Conservation (phyloP, 306 rosid species). For the Pterocarpus santalinus region DNA sequence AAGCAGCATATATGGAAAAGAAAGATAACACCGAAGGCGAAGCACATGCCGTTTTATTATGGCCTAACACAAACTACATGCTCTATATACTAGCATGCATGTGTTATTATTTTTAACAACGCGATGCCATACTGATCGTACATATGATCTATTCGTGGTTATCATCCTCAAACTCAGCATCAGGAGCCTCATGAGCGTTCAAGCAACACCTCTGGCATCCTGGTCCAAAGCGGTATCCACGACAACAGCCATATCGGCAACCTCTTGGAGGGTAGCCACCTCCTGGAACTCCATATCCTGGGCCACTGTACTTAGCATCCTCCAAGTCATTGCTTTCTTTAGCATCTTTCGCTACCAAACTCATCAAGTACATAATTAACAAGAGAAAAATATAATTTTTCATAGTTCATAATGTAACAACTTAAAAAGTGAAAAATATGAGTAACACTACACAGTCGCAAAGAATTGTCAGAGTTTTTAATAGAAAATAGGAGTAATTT, state of each 20-base stretch:
- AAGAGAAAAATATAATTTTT: neutral
- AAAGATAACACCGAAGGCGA: neutral
- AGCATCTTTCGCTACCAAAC: neutral
- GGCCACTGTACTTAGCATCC: neutral
- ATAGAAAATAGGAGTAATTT: no score
- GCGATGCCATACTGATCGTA: neutral
- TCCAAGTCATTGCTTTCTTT: neutral
- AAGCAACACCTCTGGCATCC: constrained; percentile 9
- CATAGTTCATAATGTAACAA: no score
- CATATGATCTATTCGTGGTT: neutral
- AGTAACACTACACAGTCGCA: no score
- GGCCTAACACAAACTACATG: neutral
- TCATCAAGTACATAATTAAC: neutral
- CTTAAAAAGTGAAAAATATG: no score
- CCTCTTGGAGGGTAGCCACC: neutral
- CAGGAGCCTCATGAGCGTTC: neutral
- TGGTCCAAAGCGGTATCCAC: neutral
- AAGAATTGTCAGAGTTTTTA: no score
- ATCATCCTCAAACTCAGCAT: neutral
- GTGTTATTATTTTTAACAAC: neutral
- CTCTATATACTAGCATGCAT: neutral
- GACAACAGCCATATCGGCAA: neutral
- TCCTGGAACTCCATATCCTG: neutral
- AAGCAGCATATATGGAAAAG: no score
- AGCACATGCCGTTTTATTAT: neutral